phyloP scores from a whole-genome alignment of 495 filamentous ascomycete species.

The Xylaria nigripes region DNA sequence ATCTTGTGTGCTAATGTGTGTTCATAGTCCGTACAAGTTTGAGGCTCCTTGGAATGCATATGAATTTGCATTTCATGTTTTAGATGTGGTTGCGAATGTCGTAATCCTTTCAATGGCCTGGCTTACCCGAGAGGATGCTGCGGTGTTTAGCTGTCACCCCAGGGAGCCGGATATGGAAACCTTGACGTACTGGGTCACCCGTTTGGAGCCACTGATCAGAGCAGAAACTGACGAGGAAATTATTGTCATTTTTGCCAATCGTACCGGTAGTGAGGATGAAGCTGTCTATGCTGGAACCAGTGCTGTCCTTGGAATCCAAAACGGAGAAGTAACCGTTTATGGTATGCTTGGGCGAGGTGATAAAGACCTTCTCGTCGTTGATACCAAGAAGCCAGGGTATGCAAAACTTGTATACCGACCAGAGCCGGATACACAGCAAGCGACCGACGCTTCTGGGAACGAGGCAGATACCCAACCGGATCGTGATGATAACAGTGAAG shows the following conservation, averaged over 20 bases:
- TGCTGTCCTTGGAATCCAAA: constrained; percentile 64
- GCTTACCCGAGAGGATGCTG: constrained; percentile 53
- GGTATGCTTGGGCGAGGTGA: constrained; percentile 58
- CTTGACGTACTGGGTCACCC: constrained; percentile 81
- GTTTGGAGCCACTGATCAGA: constrained; percentile 64
- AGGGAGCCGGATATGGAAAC: constrained; percentile 68
- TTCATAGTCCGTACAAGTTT: constrained; percentile 58
- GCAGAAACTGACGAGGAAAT: constrained; percentile 51
- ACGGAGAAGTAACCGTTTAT: constrained; percentile 59
- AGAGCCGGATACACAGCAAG: not conserved
- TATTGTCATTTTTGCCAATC: constrained; percentile 77
- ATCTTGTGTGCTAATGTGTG: not conserved
- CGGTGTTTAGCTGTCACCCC: constrained; percentile 33
- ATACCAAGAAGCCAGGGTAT: constrained; percentile 33
- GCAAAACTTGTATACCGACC: constrained; percentile 25
- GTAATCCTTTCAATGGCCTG: constrained; percentile 86
- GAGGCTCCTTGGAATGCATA: constrained; percentile 67
- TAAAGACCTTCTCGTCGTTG: constrained; percentile 56
- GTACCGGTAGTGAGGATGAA: constrained; percentile 60
- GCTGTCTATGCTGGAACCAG: constrained; percentile 80
- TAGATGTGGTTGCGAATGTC: constrained; percentile 57
- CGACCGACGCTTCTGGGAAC: not conserved
- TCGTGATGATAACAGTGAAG: not conserved
- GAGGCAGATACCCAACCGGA: not conserved
- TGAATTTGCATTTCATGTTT: constrained; percentile 75